Base-by-base conservation (phyloP, 305 asterid genomes). In the Fraxinus dipetala region DNA sequence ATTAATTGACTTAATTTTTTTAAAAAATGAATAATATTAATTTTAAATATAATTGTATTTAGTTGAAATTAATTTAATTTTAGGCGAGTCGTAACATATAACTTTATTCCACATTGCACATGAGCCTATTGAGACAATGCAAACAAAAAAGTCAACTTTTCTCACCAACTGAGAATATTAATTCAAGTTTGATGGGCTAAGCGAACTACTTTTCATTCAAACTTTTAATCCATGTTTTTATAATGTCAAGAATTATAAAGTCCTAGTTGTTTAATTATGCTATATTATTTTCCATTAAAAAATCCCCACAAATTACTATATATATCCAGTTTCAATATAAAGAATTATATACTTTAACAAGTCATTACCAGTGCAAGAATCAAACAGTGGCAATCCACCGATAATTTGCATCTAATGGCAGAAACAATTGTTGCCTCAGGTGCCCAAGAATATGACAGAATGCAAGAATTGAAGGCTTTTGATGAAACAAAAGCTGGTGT, bases 401-500 rank as follows among this genome's bases (percentile, higher is more conserved):
- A 24, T 22, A 63, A 63, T 22, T 63, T 51, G 14, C 34, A 59
- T 48, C 34, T 18, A 20, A 85, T 79, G 87, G 83, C 80, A 28
- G 83, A 65, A 36, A 69, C 0, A 72, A 79, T 13, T 3, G 65
- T 61, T 30, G 38, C 40, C 18, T 30, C 77, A 75, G 20, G 26
- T 65, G 51, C 54, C 34, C 51, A 38, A 11, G 82, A 67, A 0
- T 0, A 65, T n/a, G 83, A 84, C 30, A 86, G 93, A 80, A 40
- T 79, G 1, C 73, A 79, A 63, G 70, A 84, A 85, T 81, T 89
- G 0, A 88, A 87, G 63, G 90, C 91, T 56, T 90, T 92, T 61
- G 96, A 92, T n/a, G 87, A 79, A 48, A 84, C 92, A 18, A 7
- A 72, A 81, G 75, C 89, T 1, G 92, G 95, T 1, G 95, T 89